Base-by-base conservation (phyloP, 2,329 filamentous ascomycete species). In the Bipolaris oryzae region DNA sequence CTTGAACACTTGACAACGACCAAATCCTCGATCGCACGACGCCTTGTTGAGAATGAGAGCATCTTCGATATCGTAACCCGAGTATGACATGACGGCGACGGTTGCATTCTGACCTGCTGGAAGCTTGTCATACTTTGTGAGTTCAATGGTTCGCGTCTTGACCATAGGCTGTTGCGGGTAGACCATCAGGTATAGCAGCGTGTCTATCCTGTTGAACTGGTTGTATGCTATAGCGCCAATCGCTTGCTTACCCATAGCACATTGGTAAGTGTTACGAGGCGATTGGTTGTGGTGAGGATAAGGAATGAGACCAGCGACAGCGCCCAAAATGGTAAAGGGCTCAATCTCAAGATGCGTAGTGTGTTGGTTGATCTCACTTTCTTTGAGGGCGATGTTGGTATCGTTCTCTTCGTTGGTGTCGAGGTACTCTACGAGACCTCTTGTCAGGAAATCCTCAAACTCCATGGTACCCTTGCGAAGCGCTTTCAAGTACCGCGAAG, bases 211-310 rank as follows among this genome's bases (percentile, higher is more conserved):
- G 69, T 94, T 91, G 79, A 97, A 96, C 76, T 99, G 95, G 74
- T 99, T 99, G 74, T 96, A 96, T 15, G 94, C 95, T 73, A 99
- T 98, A 33, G 94, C 93, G 33, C 95, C 95, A 74, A 99, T 98
- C 37, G 95, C 95, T 89, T 99, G 95, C 80, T 99, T 99, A 85
- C 95, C 95, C 95, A 99, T 99, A 79, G 95, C 95, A 79, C 94
- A 97, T 82, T 98, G 94, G 73, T 99, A 99, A 0, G 95, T 99
- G 75, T 99, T 99, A 83, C 95, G 86, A 9, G 95, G 95, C 15
- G 96, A 99, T 76, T 99, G 95, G 77, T 99, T 99, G 81, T 99
- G 95, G 76, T 99, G 95, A 7, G 95, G 95, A 72, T 98, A 99
- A 4, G 95, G 95, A 74, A 99, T 99, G 35, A 99, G 82, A 41